phyloP scores from a whole-genome alignment of 805 yeast species.

The Sugiyamaella mastotermitis region DNA sequence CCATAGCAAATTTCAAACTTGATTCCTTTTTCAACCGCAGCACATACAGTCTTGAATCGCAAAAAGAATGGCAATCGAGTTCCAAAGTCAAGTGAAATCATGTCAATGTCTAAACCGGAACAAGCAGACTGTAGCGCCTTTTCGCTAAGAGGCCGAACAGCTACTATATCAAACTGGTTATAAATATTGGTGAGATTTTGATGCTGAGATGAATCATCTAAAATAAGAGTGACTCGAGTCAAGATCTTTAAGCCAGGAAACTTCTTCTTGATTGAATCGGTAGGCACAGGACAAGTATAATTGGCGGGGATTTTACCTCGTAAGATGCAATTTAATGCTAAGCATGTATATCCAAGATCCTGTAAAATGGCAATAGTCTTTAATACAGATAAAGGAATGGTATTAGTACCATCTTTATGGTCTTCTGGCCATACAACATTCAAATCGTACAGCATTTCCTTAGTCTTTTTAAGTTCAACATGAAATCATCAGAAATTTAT shows the following conservation, averaged over 20 bases:
- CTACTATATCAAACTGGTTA: conserved; percentile 67
- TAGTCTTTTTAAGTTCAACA: no score
- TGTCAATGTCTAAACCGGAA: conserved; percentile 70
- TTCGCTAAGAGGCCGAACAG: conserved; percentile 77
- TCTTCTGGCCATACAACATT: conserved; percentile 33
- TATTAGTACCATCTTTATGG: conserved; percentile 6
- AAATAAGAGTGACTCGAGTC: conserved; percentile 66
- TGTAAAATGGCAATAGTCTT: conserved; percentile 23
- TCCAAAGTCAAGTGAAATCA: conserved; percentile 66
- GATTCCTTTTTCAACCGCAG: conserved; percentile 78
- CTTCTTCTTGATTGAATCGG: conserved; percentile 26
- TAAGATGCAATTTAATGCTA: conserved; percentile 59
- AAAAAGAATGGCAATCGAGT: conserved; percentile 66
- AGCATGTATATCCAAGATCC: conserved; percentile 58
- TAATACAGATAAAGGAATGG: conserved; percentile 12
- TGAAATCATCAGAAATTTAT: no score
- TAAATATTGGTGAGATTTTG: conserved; percentile 45
- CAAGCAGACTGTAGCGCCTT: conserved; percentile 71
- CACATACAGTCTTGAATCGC: conserved; percentile 77
- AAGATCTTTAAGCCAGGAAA: conserved; percentile 45
- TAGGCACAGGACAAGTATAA: conserved; percentile 34
- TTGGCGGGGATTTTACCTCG: conserved; percentile 22
- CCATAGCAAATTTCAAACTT: conserved; percentile 71
- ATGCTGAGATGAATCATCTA: conserved; percentile 73
- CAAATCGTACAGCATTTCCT: conserved; percentile 33